A percentile compares a stretch with the other conserved stretches of the same genome.
Conservation (phyloP, 129 eudicot species). For the Logfia minima region DNA sequence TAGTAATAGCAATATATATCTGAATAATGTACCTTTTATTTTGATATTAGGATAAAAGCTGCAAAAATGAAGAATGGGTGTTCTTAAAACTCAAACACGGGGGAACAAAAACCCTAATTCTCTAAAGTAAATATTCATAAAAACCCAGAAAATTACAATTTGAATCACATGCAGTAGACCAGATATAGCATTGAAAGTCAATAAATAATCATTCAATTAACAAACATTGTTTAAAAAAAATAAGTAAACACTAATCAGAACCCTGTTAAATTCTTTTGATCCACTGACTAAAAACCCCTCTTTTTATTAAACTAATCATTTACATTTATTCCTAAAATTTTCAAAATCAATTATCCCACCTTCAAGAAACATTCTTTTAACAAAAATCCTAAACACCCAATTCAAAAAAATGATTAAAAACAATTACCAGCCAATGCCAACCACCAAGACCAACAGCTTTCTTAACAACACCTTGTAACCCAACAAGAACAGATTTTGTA, state of each 20-base stretch:
- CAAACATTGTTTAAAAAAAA: background rate
- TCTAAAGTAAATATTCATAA: slow-evolving; percentile 17
- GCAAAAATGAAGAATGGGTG: slow-evolving; percentile 14
- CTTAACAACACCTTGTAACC: slow-evolving; percentile 85
- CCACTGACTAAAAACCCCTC: slow-evolving; percentile 24
- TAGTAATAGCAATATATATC: background rate
- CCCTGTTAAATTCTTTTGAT: slow-evolving; percentile 18
- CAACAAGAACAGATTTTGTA: slow-evolving; percentile 86
- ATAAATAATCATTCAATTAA: slow-evolving; percentile 19
- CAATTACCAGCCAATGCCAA: slow-evolving; percentile 97
- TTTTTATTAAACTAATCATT: slow-evolving; percentile 5
- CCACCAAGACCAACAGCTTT: slow-evolving; percentile 98
- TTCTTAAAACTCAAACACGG: slow-evolving; percentile 31
- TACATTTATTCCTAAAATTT: slow-evolving; percentile 13
- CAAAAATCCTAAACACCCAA: background rate
- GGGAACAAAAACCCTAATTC: slow-evolving; percentile 28
- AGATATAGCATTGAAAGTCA: slow-evolving; percentile 27
- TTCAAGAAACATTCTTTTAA: background rate
- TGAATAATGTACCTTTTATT: background rate
- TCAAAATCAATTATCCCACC: slow-evolving; percentile 23
- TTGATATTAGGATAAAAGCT: slow-evolving; percentile 15
- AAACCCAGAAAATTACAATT: slow-evolving; percentile 26
- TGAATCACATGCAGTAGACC: slow-evolving; percentile 31
- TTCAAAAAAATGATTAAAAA: slow-evolving; percentile 17
- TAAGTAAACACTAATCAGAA: background rate